Evolutionary conservation across 345 rosid genomes (phyloP), one percentile per base, ranked within the genome.

Genomic region (Lepidium didymum): DNA sequence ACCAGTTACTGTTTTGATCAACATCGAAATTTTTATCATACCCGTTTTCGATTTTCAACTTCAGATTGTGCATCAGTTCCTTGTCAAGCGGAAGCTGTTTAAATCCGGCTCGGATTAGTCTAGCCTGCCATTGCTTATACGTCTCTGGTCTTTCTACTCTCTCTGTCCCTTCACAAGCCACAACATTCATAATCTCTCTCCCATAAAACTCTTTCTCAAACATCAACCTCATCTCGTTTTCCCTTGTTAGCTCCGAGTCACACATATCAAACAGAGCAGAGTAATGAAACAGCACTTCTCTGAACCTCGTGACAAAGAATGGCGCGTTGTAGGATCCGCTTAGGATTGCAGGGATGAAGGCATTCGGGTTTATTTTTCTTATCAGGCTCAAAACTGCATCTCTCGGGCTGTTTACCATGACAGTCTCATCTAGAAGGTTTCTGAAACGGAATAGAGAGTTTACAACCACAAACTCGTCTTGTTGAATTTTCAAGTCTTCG

Each of bases 141-240:
- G 85, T 82, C 84, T 91, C 97, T 0, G 97, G 91, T 77, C 97
- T 84, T 79, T 85, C 96, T 1, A 85, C 80, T 77, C 97, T 85
- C 74, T 84, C 96, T 8, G 53, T 33, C 5, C 91, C 96, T 77
- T 91, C 97, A 33, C 93, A 87, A 18, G 97, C 90, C 38, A 91
- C 76, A 4, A 81, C 86, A 43, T 83, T 89, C 64, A 83, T 75
- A 5, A 75, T 79, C 53, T 82, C 96, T 50, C 82, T 78, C 6
- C 97, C 88, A 33, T 73, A 81, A 46, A 84, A 72, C 81, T 87
- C 96, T 44, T 76, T 75, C 81, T 89, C 96, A 31, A 62, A 68
- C 88, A 67, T 81, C 81, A 85, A 46, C 75, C 97, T 86, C 81
- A 47, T 78, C 15, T 29, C 75, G 31, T 83, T 79, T 36, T 87